Evolutionary conservation across 805 yeast genomes (phyloP).

Genomic region (Kazachstania africana): DNA sequence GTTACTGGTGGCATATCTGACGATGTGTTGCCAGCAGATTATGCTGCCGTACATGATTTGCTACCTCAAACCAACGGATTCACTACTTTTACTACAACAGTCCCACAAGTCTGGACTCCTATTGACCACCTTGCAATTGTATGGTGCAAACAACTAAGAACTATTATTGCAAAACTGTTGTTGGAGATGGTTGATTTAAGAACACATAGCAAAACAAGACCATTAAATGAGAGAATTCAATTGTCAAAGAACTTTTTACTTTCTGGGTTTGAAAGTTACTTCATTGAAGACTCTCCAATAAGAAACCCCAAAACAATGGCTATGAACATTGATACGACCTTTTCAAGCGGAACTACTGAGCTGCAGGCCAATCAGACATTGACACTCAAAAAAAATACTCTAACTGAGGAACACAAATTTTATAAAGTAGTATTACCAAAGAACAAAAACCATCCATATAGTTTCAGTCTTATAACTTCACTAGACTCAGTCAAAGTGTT

Average conservation of each 20-base stretch:
- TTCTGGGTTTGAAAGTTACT: slow-evolving; percentile 45
- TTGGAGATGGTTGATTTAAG: slow-evolving; percentile 45
- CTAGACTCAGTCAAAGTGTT: slow-evolving; percentile 4
- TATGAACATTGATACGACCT: slow-evolving; percentile 1
- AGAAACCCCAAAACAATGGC: neutral
- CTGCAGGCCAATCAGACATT: slow-evolving; percentile 1
- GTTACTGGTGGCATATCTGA: slow-evolving; percentile 84
- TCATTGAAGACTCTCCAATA: slow-evolving; percentile 4
- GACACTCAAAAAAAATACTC: neutral
- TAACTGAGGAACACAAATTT: neutral
- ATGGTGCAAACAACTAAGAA: slow-evolving; percentile 87
- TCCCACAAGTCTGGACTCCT: slow-evolving; percentile 88
- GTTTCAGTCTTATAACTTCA: slow-evolving; percentile 12
- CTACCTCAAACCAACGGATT: slow-evolving; percentile 71
- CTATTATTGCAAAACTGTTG: slow-evolving; percentile 45
- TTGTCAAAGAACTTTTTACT: slow-evolving; percentile 35
- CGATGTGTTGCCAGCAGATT: slow-evolving; percentile 77
- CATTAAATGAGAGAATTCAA: slow-evolving; percentile 46
- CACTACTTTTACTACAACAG: slow-evolving; percentile 72
- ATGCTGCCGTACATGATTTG: slow-evolving; percentile 59
- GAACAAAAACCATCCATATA: neutral
- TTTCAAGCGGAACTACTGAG: slow-evolving; percentile 1
- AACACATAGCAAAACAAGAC: slow-evolving; percentile 37
- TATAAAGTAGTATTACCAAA: slow-evolving; percentile 2
- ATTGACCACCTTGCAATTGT: slow-evolving; percentile 91